Conservation (phyloP, 768 basidiomycete genomes). For the Boletus rubescentipes region DNA sequence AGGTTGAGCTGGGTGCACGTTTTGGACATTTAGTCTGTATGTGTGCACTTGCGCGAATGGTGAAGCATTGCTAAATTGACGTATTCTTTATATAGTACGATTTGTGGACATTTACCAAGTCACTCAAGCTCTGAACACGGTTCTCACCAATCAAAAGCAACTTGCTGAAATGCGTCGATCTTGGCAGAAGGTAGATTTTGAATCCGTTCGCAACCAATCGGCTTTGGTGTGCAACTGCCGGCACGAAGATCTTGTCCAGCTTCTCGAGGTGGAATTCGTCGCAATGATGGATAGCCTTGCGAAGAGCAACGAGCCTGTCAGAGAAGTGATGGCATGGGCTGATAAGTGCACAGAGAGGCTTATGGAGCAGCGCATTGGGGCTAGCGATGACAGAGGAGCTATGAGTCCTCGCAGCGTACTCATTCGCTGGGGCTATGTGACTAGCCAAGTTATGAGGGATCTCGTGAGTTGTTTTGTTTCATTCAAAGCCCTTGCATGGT, state of each 20-base stretch:
- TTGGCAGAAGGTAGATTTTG: conserved; percentile 87
- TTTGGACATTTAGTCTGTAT: conserved; percentile 87
- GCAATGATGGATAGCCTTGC: conserved; percentile 67
- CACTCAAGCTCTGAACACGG: conserved; percentile 85
- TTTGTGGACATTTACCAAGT: conserved; percentile 93
- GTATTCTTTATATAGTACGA: conserved; percentile 53
- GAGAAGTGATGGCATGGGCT: conserved; percentile 89
- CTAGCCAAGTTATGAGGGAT: conserved; percentile 90
- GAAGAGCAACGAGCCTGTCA: conserved; percentile 76
- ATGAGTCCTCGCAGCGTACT: conserved; percentile 87
- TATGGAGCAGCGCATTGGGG: conserved; percentile 66
- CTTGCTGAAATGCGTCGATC: conserved; percentile 83
- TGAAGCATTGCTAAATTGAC: conserved; percentile 1
- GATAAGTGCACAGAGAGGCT: conserved; percentile 86
- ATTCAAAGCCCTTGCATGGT: not conserved
- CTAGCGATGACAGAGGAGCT: conserved; percentile 69
- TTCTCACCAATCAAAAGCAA: conserved; percentile 84
- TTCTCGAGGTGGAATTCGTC: conserved; percentile 84
- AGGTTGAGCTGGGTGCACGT: conserved; percentile 86
- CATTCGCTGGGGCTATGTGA: conserved; percentile 92
- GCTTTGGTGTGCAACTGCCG: conserved; percentile 91
- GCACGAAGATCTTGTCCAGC: conserved; percentile 83
- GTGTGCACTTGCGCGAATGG: conserved; percentile 33
- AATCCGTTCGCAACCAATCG: conserved; percentile 90
- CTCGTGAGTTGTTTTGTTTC: conserved; percentile 50